These are phyloP conservation scores for Penicillium verhagenii DNA, from an alignment of 495 filamentous ascomycete genomes.

Conservation along the genomic window DNA sequence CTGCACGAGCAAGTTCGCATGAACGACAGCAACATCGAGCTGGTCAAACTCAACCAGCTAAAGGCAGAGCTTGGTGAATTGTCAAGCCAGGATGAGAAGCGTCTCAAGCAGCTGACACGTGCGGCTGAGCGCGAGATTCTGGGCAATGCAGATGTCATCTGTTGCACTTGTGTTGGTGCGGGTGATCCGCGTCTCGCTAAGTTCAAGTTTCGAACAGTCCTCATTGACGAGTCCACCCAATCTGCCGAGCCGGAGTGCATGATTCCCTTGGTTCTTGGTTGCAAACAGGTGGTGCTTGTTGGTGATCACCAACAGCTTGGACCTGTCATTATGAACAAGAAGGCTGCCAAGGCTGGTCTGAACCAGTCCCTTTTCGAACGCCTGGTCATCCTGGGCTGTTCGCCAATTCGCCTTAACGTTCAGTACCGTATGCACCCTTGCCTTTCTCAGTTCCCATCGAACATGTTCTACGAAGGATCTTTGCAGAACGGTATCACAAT, in stretches of 20 bases:
- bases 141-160: slow-evolving; percentile 95
- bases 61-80: slow-evolving; percentile 91
- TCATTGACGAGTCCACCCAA: slow-evolving; percentile 98
- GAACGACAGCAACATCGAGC: slow-evolving; percentile 92
- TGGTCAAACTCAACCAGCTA: slow-evolving; percentile 86
- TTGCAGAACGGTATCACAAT: slow-evolving; percentile 96
- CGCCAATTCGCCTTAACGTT: slow-evolving; percentile 90
- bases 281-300: slow-evolving; percentile 97
- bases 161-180: slow-evolving; percentile 97
- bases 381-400: slow-evolving; percentile 87
- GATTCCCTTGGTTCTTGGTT: slow-evolving; percentile 96
- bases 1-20: slow-evolving; percentile 96
- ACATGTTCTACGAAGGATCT: slow-evolving; percentile 99
- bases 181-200: slow-evolving; percentile 94
- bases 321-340: slow-evolving; percentile 99
- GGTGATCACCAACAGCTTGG: slow-evolving; percentile 98
- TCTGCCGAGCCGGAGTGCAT: slow-evolving; percentile 99
- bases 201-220: slow-evolving; percentile 95
- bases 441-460: slow-evolving; percentile 95
- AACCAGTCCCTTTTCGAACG: slow-evolving; percentile 98
- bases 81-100: slow-evolving; percentile 96
- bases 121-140: slow-evolving; percentile 94
- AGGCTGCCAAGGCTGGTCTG: slow-evolving; percentile 93
- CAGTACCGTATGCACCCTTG: slow-evolving; percentile 99
- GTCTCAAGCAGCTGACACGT: slow-evolving; percentile 91